Base-by-base conservation (phyloP, 2,329 filamentous ascomycete species). In the Colletotrichum theobromicola region DNA sequence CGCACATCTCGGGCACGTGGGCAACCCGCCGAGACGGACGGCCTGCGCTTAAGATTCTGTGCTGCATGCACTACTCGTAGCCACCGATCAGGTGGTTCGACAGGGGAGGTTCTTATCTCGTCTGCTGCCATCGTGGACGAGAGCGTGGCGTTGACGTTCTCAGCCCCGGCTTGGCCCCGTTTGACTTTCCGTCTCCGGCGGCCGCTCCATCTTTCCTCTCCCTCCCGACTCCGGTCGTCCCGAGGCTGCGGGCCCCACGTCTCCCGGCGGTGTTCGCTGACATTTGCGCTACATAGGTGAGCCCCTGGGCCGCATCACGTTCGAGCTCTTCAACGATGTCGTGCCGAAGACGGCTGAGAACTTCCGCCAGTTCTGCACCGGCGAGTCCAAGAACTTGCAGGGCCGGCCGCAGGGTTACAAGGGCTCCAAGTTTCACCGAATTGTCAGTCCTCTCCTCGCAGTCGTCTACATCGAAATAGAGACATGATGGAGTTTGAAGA, bases 331-430 rank as follows among this genome's bases (percentile, higher is more conserved):
- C 88, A 92, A 93, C 75, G 90, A 98, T 84, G 88, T 94, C 26
- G 94, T 95, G 0, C 95, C 96, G 77, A 93, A 93, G 80, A 98
- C 97, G 10, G 95, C 95, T 34, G 97, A 98, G 85, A 98, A 98
- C 87, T 98, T 99, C 84, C 94, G 96, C 61, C 95, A 97, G 82
- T 98, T 98, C 86, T 98, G 96, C 86, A 98, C 96, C 0, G 97
- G 97, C 79, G 96, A 98, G 87, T 93, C 90, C 78, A 98, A 95
- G 86, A 94, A 94, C 81, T 84, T 90, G 65, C 90, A 92, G 12
- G 95, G 95, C 37, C 89, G 92, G 76, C 94, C 96, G 1, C 94
- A 97, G 82, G 97, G 97, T 76, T 99, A 98, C 89, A 98, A 98
- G 86, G 94, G 94, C 68, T 94, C 91, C 87, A 97, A 95, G 84